These are phyloP conservation scores for Pelargonium citronellum DNA, from an alignment of 441 rosid species.

Conservation along the genomic window DNA sequence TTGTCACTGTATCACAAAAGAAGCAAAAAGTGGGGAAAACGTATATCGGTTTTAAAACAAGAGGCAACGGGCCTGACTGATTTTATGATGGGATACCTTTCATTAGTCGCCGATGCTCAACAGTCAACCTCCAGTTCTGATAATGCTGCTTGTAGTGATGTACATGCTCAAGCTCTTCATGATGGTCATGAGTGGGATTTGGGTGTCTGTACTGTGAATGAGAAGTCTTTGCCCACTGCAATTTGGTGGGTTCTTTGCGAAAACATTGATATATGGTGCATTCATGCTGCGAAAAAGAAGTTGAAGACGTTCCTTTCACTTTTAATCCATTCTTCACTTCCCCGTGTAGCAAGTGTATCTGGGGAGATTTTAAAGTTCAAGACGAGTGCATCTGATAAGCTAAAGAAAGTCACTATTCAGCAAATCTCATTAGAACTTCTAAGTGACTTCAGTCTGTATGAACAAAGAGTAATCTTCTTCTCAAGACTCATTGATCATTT, in stretches of 20 bases:
- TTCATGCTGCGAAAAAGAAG: slow-evolving; percentile 53
- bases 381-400: slow-evolving; percentile 29
- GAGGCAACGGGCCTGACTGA: slow-evolving; percentile 73
- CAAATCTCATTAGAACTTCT: slow-evolving; percentile 65
- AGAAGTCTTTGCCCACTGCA: slow-evolving; percentile 57
- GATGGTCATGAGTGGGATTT: slow-evolving; percentile 48
- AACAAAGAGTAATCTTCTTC: slow-evolving; percentile 48
- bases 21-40: slow-evolving; percentile 42
- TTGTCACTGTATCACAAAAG: slow-evolving; percentile 26
- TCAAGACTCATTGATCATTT: not conserved
- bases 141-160: slow-evolving; percentile 21
- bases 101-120: slow-evolving; percentile 32
- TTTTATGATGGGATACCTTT: slow-evolving; percentile 47
- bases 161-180: slow-evolving; percentile 18
- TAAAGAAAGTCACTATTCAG: slow-evolving; percentile 36
- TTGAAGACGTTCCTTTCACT: slow-evolving; percentile 61
- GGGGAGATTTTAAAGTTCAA: slow-evolving; percentile 26
- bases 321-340: slow-evolving; percentile 49
- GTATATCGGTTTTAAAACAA: slow-evolving; percentile 42
- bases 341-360: slow-evolving; percentile 31
- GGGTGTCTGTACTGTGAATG: slow-evolving; percentile 45
- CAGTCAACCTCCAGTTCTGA: slow-evolving; percentile 23
- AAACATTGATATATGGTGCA: slow-evolving; percentile 75
- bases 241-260: slow-evolving; percentile 71
- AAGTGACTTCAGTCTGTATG: slow-evolving; percentile 51